Percentiles rank a stretch among this genome's conserved stretches.
Evolutionary conservation across 1,284 basidiomycete species (phyloP).

Genomic region (Austroboletus novae-zelandiae): DNA sequence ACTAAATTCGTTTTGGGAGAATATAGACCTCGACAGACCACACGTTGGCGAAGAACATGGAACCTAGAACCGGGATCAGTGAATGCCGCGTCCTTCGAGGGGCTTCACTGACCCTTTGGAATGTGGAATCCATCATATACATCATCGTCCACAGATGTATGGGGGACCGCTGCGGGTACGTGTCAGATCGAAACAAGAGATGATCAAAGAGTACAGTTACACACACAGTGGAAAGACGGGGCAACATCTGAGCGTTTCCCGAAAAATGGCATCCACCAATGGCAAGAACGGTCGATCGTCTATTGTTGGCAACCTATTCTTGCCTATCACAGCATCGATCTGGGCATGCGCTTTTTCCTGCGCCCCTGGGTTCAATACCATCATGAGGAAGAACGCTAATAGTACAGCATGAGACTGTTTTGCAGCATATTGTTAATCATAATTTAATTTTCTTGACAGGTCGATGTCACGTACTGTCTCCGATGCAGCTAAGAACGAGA

Average conservation of each 20-base stretch:
- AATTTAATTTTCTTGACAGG: too few relatives aligned
- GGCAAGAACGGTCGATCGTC: slow-evolving; percentile 15
- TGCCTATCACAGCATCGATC: slow-evolving; percentile 13
- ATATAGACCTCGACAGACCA: slow-evolving; percentile 6
- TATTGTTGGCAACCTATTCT: slow-evolving; percentile 8
- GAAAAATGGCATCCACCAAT: slow-evolving; percentile 17
- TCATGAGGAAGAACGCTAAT: slow-evolving; percentile 16
- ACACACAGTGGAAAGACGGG: slow-evolving; percentile 5
- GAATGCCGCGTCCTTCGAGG: neutral
- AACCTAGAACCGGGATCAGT: slow-evolving; percentile 5
- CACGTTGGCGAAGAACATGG: slow-evolving; percentile 10
- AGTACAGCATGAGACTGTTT: slow-evolving; percentile 9
- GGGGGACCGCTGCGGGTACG: slow-evolving; percentile 20
- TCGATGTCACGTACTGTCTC: slow-evolving; percentile 12
- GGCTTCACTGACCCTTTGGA: slow-evolving; percentile 11
- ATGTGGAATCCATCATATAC: slow-evolving; percentile 7
- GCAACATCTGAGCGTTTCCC: slow-evolving; percentile 7
- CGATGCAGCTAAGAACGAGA: neutral
- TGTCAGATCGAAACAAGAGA: too few relatives aligned
- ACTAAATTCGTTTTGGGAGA: neutral
- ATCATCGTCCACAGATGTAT: slow-evolving; percentile 18
- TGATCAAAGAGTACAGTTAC: neutral
- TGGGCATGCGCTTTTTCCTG: slow-evolving; percentile 16
- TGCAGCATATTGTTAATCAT: neutral
- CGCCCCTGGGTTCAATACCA: slow-evolving; percentile 11